phyloP scores from a whole-genome alignment of 306 rosid species.

The Cicer pinnatifidum region DNA sequence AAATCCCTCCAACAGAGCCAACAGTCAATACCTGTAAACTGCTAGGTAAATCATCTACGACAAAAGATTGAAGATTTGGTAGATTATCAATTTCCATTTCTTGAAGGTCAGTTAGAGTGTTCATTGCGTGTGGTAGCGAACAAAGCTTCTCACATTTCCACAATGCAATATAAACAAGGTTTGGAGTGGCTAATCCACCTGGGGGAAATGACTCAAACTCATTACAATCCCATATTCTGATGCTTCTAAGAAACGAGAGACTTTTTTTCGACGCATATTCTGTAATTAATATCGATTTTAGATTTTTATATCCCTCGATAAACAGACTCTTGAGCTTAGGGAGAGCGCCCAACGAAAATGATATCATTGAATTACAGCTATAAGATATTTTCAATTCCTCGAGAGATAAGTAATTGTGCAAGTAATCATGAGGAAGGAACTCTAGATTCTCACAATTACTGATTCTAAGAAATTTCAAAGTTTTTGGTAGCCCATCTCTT shows the following conservation, averaged over 20 bases:
- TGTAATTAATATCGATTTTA: slow-evolving; percentile 8
- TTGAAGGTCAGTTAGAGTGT: neutral
- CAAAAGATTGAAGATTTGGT: slow-evolving; percentile 17
- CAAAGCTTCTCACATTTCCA: slow-evolving; percentile 4
- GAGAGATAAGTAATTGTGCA: neutral
- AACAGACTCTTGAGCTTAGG: slow-evolving; percentile 2
- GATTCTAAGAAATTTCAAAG: neutral
- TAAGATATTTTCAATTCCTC: slow-evolving; percentile 12
- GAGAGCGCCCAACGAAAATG: neutral
- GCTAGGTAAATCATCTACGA: neutral
- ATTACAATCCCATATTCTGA: neutral
- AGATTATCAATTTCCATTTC: slow-evolving; percentile 8
- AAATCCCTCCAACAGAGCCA: neutral
- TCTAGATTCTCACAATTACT: neutral
- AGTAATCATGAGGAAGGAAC: neutral
- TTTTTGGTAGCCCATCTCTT: slow-evolving; percentile 16
- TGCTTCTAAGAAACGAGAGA: slow-evolving; percentile 15
- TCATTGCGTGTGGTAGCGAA: slow-evolving; percentile 1
- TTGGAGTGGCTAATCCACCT: neutral
- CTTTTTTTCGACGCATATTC: neutral
- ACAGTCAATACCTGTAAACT: neutral
- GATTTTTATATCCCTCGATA: neutral
- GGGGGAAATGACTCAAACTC: slow-evolving; percentile 11
- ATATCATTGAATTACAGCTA: slow-evolving; percentile 25
- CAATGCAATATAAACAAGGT: neutral